phyloP scores from a whole-genome alignment of 495 filamentous ascomycete species.

The Penicillium canescens region DNA sequence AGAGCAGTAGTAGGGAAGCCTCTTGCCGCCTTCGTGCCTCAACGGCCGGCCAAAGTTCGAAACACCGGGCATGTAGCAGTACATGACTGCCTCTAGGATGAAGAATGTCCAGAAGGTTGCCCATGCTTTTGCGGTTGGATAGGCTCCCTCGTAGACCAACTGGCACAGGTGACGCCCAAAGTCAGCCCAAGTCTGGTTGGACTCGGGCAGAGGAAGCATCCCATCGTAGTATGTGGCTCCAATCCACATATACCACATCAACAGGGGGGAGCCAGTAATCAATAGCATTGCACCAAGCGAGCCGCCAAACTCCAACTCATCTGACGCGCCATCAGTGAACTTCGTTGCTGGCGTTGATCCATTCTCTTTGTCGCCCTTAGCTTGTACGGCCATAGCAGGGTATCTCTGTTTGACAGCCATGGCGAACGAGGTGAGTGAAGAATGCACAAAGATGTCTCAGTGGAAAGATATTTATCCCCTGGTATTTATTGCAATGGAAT shows the following conservation, averaged over 20 bases:
- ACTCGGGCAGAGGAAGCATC: constrained; percentile 63
- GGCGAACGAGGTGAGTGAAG: too few relatives aligned
- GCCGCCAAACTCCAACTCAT: constrained; percentile 82
- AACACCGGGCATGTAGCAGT: constrained; percentile 78
- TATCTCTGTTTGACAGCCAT: background rate
- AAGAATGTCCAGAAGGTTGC: constrained; percentile 85
- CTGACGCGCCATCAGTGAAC: constrained; percentile 7
- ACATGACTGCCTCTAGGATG: constrained; percentile 69
- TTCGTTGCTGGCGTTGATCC: background rate
- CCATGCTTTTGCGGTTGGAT: constrained; percentile 74
- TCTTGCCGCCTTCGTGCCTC: constrained; percentile 69
- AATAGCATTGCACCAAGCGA: constrained; percentile 66
- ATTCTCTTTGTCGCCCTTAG: background rate
- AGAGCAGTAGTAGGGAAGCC: constrained; percentile 87
- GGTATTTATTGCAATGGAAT: too few relatives aligned
- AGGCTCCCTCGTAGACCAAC: constrained; percentile 75
- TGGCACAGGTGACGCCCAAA: constrained; percentile 65
- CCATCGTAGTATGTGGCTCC: constrained; percentile 88
- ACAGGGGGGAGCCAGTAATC: constrained; percentile 83
- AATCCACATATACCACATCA: constrained; percentile 99
- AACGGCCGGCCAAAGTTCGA: constrained; percentile 79
- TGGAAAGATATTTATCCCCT: too few relatives aligned
- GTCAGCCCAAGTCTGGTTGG: constrained; percentile 58
- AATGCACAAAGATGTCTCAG: too few relatives aligned
- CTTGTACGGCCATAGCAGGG: background rate